Evolutionary conservation across 192 early-diverging fungal species (phyloP).

Genomic region (Lobosporangium transversale): DNA sequence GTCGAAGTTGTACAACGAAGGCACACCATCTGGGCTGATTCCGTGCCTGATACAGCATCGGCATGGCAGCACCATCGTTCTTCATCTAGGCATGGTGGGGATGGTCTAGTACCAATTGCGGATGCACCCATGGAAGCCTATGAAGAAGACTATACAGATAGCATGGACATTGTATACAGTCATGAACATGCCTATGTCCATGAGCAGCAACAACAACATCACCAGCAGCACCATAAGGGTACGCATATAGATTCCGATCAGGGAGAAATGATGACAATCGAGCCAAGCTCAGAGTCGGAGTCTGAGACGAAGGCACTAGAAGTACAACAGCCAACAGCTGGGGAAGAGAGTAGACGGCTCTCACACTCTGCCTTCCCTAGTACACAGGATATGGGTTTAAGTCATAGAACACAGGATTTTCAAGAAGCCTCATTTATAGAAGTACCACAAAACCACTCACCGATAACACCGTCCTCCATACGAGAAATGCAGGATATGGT

Average conservation of each 20-base stretch:
- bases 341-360: not conserved
- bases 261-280: conserved; percentile 16
- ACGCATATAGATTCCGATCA: not conserved
- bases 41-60: conserved; percentile 21
- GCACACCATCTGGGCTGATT: conserved; percentile 31
- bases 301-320: not conserved
- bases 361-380: not conserved
- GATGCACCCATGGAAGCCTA: conserved; percentile 43
- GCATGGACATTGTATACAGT: conserved; percentile 1
- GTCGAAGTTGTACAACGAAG: conserved; percentile 23
- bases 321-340: not conserved
- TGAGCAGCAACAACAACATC: not conserved
- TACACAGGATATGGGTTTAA: not conserved
- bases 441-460: too few relatives aligned
- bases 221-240: not conserved
- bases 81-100: conserved; percentile 6
- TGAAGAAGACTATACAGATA: conserved; percentile 14
- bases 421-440: not conserved
- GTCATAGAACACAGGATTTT: not conserved
- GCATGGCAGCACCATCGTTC: conserved; percentile 4
- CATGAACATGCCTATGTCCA: not conserved
- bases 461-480: conserved; percentile 1
- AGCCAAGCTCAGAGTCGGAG: conserved; percentile 9
- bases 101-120: conserved; percentile 30
- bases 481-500: not conserved